Evolutionary conservation across 225 moss, liverwort and hornwort genomes (phyloP).

Genomic region (Pseudoscleropodium purum): DNA sequence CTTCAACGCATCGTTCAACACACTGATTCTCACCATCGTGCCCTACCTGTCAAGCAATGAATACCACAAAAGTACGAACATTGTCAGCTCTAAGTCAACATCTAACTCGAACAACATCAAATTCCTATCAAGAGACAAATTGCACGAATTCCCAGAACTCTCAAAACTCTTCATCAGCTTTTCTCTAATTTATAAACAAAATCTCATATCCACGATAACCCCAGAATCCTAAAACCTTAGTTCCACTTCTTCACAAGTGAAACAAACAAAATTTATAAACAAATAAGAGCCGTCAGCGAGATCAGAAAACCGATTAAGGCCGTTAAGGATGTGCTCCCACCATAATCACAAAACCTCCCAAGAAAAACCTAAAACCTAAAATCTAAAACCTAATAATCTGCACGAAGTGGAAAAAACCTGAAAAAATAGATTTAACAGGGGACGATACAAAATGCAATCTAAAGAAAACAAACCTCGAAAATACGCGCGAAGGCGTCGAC

Average conservation of each 20-base stretch:
- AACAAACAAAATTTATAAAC: neutral
- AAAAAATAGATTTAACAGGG: neutral
- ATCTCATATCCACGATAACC: neutral
- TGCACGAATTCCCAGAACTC: neutral
- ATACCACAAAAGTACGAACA: neutral
- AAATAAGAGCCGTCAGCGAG: neutral
- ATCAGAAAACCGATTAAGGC: too few species aligned
- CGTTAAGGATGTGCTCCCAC: neutral
- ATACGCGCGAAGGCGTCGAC: conserved; percentile 1
- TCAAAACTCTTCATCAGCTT: neutral
- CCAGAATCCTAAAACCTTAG: neutral
- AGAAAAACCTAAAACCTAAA: neutral
- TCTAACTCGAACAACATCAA: neutral
- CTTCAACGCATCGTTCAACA: conserved; percentile 84
- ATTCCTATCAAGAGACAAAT: neutral
- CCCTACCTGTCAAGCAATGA: conserved; percentile 11
- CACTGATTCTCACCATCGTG: conserved; percentile 88
- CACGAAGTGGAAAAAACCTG: neutral
- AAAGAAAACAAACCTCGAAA: neutral
- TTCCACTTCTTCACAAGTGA: neutral
- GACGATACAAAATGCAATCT: neutral
- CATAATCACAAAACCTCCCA: neutral
- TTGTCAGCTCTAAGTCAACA: neutral
- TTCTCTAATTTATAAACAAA: neutral
- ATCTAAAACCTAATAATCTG: neutral